Evolutionary conservation across 768 basidiomycete genomes (phyloP).

Genomic region (Chlorophyllum brunneum): DNA sequence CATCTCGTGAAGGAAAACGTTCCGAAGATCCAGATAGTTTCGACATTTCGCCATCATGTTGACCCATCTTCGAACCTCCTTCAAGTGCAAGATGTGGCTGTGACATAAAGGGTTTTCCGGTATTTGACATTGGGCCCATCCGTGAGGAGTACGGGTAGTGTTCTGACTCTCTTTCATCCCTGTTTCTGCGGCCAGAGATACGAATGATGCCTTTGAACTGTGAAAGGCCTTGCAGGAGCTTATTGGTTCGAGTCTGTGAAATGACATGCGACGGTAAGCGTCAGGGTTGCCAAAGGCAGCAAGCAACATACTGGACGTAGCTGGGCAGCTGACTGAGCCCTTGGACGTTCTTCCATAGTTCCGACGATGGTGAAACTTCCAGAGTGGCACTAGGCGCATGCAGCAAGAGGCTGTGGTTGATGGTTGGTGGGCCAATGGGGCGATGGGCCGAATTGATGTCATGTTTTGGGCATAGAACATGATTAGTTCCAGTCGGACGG

Average conservation of each 20-base stretch:
- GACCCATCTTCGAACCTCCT: neutral
- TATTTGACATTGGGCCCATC: constrained; percentile 5
- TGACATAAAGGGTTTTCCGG: constrained; percentile 43
- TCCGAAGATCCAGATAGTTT: constrained; percentile 18
- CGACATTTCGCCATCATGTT: constrained; percentile 18
- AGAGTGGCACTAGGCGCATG: neutral
- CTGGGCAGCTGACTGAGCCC: constrained; percentile 8
- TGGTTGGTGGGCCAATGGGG: neutral
- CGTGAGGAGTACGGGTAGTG: constrained; percentile 18
- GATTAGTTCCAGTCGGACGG: neutral
- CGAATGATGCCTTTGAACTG: constrained; percentile 33
- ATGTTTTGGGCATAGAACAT: neutral
- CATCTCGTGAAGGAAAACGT: constrained; percentile 11
- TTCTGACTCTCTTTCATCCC: constrained; percentile 19
- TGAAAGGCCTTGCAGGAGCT: constrained; percentile 37
- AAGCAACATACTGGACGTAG: constrained; percentile 8
- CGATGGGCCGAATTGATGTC: neutral
- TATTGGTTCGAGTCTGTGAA: constrained; percentile 22
- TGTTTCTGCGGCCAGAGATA: constrained; percentile 23
- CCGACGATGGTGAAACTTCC: neutral
- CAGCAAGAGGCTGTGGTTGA: neutral
- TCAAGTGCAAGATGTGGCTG: constrained; percentile 34
- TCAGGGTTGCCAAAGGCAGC: neutral
- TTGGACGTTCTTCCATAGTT: constrained; percentile 10
- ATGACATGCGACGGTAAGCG: neutral